These are phyloP conservation scores for Tylopilus sp. DNA, from an alignment of 768 basidiomycete genomes.

Conservation along the genomic window DNA sequence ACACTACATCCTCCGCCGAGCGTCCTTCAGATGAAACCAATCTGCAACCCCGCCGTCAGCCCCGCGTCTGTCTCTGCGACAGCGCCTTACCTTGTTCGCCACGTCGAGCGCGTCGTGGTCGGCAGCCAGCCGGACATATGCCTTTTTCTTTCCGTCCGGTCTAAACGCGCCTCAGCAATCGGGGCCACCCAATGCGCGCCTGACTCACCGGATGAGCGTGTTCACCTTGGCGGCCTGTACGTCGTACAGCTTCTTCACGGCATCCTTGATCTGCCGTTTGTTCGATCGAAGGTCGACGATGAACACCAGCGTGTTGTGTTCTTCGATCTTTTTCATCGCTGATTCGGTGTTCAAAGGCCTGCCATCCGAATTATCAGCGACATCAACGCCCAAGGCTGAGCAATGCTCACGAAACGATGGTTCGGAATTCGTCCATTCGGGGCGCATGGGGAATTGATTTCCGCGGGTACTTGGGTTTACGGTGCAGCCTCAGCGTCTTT, in stretches of 20 bases:
- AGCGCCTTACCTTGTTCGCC: slow-evolving; percentile 80
- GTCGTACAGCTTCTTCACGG: slow-evolving; percentile 98
- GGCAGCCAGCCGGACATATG: slow-evolving; percentile 92
- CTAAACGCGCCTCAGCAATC: slow-evolving; percentile 36
- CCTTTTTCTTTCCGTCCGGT: slow-evolving; percentile 99
- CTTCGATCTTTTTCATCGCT: slow-evolving; percentile 99
- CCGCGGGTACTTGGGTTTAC: slow-evolving; percentile 91
- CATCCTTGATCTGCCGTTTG: slow-evolving; percentile 99
- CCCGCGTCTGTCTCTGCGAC: not conserved
- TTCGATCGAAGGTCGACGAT: slow-evolving; percentile 93
- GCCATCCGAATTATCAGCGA: too few relatives aligned
- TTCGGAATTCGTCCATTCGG: slow-evolving; percentile 95
- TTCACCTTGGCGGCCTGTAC: slow-evolving; percentile 95
- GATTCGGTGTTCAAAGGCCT: slow-evolving; percentile 92
- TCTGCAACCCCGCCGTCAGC: slow-evolving; percentile 43
- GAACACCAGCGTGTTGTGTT: slow-evolving; percentile 99
- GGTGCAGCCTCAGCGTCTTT: slow-evolving; percentile 82
- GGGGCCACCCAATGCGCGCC: not conserved
- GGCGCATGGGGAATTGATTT: slow-evolving; percentile 91
- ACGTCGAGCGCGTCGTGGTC: slow-evolving; percentile 97
- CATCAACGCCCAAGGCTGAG: not conserved
- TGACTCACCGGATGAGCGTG: slow-evolving; percentile 89
- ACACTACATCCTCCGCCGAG: too few relatives aligned
- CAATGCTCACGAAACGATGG: slow-evolving; percentile 75
- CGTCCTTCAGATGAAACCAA: slow-evolving; percentile 94